Conservation (phyloP, 441 rosid species). For the Populus hybrid region DNA sequence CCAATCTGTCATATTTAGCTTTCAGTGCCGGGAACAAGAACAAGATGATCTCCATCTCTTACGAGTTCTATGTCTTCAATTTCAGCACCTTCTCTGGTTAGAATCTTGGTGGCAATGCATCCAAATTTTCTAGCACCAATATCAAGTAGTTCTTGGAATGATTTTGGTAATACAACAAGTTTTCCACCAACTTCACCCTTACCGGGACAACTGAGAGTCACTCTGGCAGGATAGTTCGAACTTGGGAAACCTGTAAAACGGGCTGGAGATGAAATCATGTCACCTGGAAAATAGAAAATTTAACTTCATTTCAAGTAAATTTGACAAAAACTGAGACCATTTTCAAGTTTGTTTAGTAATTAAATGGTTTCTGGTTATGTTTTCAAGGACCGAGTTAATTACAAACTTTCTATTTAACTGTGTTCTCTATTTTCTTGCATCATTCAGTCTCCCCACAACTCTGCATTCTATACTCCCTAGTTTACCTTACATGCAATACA, state of each 20-base stretch:
- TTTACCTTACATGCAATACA: not conserved
- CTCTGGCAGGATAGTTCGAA: constrained; percentile 40
- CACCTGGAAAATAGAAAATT: constrained; percentile 33
- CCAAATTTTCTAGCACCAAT: constrained; percentile 62
- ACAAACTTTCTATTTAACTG: not conserved
- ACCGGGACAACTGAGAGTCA: constrained; percentile 59
- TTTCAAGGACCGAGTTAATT: not conserved
- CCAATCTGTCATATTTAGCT: not conserved
- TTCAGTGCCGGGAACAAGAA: constrained; percentile 32
- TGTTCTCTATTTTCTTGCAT: not conserved
- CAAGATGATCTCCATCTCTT: constrained; percentile 84
- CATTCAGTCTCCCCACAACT: not conserved
- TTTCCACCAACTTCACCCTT: constrained; percentile 43
- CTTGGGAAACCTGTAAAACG: constrained; percentile 15
- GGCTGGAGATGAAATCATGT: constrained; percentile 20
- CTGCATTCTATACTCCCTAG: not conserved
- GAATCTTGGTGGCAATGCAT: constrained; percentile 43
- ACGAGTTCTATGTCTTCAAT: constrained; percentile 68
- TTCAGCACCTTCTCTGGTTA: constrained; percentile 64
- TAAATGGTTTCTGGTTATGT: not conserved
- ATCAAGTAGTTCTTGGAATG: constrained; percentile 56
- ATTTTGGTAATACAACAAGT: constrained; percentile 54
- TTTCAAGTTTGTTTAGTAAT: not conserved
- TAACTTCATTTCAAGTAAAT: not conserved
- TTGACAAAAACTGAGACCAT: not conserved